Evolutionary conservation across 192 early-diverging fungal genomes (phyloP).

Genomic region (Chytriomyces hyalinus): DNA sequence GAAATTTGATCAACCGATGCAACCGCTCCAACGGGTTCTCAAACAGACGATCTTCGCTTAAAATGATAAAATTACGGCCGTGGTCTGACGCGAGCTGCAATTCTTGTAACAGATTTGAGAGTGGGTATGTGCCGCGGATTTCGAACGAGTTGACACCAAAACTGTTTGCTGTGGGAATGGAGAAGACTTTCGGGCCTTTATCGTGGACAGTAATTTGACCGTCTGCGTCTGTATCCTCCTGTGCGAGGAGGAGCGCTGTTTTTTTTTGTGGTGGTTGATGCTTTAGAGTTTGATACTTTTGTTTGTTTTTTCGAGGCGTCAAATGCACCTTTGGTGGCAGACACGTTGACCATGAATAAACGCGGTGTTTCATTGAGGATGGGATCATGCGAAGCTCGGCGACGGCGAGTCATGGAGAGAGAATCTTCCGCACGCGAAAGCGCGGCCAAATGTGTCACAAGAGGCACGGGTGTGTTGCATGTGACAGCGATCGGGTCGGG

Average conservation of each 20-base stretch:
- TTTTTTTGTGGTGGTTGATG: no score
- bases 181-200: slow-evolving; percentile 85
- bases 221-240: slow-evolving; percentile 96
- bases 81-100: slow-evolving; percentile 88
- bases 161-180: slow-evolving; percentile 84
- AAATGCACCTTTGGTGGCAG: slow-evolving; percentile 69
- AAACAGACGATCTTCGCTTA: slow-evolving; percentile 87
- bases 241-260: slow-evolving; percentile 70
- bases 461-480: no score
- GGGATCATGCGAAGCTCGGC: slow-evolving; percentile 57
- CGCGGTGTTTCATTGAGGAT: slow-evolving; percentile 56
- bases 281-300: neutral
- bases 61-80: slow-evolving; percentile 82
- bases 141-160: slow-evolving; percentile 87
- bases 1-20: slow-evolving; percentile 84
- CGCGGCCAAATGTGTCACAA: no score
- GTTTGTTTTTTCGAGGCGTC: neutral
- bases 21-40: slow-evolving; percentile 94
- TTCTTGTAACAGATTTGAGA: slow-evolving; percentile 95
- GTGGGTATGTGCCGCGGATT: slow-evolving; percentile 91
- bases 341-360: slow-evolving; percentile 85
- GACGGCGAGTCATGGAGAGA: slow-evolving; percentile 10
- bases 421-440: no score
- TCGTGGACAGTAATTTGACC: slow-evolving; percentile 95
- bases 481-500: no score